phyloP scores from a whole-genome alignment of 78 protist genomes.

The Emiliania huxleyi region DNA sequence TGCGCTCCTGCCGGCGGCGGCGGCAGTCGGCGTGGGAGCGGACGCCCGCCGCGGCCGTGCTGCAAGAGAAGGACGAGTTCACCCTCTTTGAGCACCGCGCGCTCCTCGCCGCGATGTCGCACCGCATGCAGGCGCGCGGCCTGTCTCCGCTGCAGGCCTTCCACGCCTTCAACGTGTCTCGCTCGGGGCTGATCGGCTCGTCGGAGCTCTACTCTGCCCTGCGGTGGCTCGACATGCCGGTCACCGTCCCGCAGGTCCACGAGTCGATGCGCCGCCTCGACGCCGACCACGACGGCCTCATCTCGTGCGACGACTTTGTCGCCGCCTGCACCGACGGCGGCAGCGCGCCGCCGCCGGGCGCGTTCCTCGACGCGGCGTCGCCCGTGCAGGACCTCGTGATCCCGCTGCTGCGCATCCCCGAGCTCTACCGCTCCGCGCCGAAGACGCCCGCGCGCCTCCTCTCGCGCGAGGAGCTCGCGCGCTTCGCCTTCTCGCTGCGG shows the following conservation, averaged over 20 bases:
- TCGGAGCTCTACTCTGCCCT: not conserved
- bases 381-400: not conserved
- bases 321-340: not conserved
- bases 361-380: not conserved
- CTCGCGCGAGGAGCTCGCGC: not conserved
- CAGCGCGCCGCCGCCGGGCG: not conserved
- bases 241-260: not conserved
- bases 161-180: not conserved
- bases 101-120: not conserved
- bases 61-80: not conserved
- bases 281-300: not conserved
- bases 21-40: not conserved
- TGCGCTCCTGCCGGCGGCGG: slow-evolving; percentile 17
- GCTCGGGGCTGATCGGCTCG: not conserved
- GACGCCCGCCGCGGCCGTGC: not conserved
- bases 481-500: not conserved
- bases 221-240: not conserved
- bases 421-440: not conserved
- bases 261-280: not conserved
- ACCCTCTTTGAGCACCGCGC: not conserved
- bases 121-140: not conserved
- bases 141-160: not conserved
- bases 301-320: not conserved
- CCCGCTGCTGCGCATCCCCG: not conserved
- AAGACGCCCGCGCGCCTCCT: not conserved